A percentile compares a stretch with the other conserved stretches of the same genome.
Evolutionary conservation across 345 rosid species (phyloP).

Genomic region (Citrus maxima): DNA sequence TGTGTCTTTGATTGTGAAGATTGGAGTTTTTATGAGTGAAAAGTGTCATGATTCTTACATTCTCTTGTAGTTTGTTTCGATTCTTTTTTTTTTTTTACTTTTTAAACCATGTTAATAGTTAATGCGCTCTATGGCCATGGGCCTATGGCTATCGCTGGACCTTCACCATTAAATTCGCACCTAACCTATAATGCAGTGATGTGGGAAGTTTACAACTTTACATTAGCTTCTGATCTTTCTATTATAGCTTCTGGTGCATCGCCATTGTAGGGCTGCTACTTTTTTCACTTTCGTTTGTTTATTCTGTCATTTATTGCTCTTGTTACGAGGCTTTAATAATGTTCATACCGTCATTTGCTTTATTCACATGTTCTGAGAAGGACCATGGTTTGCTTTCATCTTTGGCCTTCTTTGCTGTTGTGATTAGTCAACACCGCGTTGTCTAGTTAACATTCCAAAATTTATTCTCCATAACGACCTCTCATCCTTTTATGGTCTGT

Average conservation of each 20-base stretch:
- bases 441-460: conserved; percentile 14
- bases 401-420: conserved; percentile 27
- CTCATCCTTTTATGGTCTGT: conserved; percentile 21
- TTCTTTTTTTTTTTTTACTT: conserved; percentile 10
- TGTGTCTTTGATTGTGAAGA: background rate
- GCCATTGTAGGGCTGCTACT: conserved; percentile 6
- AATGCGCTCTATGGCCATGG: too few species aligned
- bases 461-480: conserved; percentile 40
- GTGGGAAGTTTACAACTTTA: conserved; percentile 25
- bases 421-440: conserved; percentile 21
- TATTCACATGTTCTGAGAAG: conserved; percentile 32
- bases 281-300: conserved; percentile 16
- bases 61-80: background rate
- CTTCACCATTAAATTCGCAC: conserved; percentile 28
- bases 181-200: conserved; percentile 22
- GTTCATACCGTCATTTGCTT: conserved; percentile 26
- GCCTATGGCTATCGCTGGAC: background rate
- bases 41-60: conserved; percentile 8
- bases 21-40: conserved; percentile 8
- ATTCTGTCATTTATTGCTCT: conserved; percentile 33
- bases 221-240: conserved; percentile 21
- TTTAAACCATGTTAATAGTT: background rate
- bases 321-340: conserved; percentile 21
- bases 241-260: conserved; percentile 19
- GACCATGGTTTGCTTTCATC: conserved; percentile 35